These are phyloP conservation scores for Aspergillus ochraceus DNA, from an alignment of 2,329 filamentous ascomycete genomes.

Conservation along the genomic window DNA sequence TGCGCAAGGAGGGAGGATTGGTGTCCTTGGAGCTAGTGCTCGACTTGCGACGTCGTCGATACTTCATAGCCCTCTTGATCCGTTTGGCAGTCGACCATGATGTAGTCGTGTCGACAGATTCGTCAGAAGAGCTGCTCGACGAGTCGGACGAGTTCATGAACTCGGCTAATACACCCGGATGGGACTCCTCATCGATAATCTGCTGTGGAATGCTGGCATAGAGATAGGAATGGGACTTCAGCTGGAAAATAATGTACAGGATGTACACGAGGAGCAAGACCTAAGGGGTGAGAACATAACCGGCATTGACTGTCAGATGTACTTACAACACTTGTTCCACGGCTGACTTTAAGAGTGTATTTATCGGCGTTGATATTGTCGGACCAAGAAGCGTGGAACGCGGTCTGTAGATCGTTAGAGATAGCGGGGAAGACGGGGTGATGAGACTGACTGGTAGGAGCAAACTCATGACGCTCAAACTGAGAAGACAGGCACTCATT, in stretches of 20 bases:
- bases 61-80: slow-evolving; percentile 73
- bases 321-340: slow-evolving; percentile 80
- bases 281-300: slow-evolving; percentile 34
- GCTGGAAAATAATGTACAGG: slow-evolving; percentile 83
- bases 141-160: slow-evolving; percentile 66
- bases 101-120: slow-evolving; percentile 67
- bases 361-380: slow-evolving; percentile 62
- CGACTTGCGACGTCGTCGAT: slow-evolving; percentile 72
- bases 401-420: slow-evolving; percentile 56
- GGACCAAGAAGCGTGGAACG: slow-evolving; percentile 85
- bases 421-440: neutral
- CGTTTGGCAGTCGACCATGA: slow-evolving; percentile 74
- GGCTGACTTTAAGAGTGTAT: slow-evolving; percentile 79
- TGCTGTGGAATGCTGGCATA: slow-evolving; percentile 91
- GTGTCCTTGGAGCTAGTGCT: slow-evolving; percentile 65
- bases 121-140: slow-evolving; percentile 53
- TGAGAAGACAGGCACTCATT: slow-evolving; percentile 91
- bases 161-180: slow-evolving; percentile 78
- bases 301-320: neutral
- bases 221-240: slow-evolving; percentile 89
- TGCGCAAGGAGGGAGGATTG: slow-evolving; percentile 22
- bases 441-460: slow-evolving; percentile 68
- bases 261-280: slow-evolving; percentile 78
- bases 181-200: slow-evolving; percentile 87
- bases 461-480: slow-evolving; percentile 85